Conservation (phyloP, 2,329 filamentous ascomycete species). For the Sporothrix protearum region DNA sequence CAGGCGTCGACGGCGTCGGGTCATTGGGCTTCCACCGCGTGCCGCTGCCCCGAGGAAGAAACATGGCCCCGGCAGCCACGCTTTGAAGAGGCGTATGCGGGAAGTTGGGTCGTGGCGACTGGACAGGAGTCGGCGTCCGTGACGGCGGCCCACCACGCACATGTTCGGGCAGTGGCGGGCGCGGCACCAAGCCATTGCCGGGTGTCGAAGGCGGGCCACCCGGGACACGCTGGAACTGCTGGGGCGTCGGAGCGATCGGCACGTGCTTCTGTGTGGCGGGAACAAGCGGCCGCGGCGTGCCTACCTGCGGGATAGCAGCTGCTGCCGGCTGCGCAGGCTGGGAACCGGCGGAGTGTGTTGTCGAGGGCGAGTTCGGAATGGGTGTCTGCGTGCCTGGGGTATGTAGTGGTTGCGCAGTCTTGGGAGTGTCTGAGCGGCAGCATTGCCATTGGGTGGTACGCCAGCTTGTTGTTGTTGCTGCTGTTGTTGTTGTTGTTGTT, state of each 20-base stretch:
- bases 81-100: conserved; percentile 24
- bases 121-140: conserved; percentile 23
- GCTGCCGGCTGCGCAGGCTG: background rate
- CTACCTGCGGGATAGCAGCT: background rate
- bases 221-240: conserved; percentile 1
- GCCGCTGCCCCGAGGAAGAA: conserved; percentile 38
- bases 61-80: background rate
- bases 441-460: background rate
- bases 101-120: conserved; percentile 20
- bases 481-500: too few species aligned
- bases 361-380: background rate
- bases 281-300: conserved; percentile 13
- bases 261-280: conserved; percentile 18
- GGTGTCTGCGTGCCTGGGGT: background rate
- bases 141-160: conserved; percentile 18
- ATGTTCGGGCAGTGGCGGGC: conserved; percentile 22
- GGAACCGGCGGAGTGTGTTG: background rate
- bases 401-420: background rate
- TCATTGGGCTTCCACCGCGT: conserved; percentile 56
- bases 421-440: background rate
- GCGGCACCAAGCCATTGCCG: background rate
- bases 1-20: conserved; percentile 57
- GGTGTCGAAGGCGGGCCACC: background rate
- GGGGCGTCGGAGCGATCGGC: background rate
- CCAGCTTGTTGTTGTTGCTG: background rate